phyloP scores from a whole-genome alignment of 768 basidiomycete genomes.

The Boletus subparvulus region DNA sequence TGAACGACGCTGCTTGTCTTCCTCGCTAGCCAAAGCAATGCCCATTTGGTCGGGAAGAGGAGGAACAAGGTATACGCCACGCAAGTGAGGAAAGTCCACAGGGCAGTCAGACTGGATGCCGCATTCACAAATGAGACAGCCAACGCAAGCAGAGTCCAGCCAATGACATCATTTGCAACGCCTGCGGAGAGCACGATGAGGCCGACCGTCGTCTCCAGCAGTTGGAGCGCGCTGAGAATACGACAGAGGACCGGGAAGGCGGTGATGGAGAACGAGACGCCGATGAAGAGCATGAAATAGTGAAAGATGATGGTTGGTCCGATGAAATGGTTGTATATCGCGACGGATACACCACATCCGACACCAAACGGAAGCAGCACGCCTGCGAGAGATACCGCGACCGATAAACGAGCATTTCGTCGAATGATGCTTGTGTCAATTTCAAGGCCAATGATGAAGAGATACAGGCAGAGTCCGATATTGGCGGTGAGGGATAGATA shows the following conservation, averaged over 20 bases:
- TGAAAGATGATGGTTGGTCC: constrained; percentile 61
- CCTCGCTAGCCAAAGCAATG: constrained; percentile 68
- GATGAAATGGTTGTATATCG: constrained; percentile 75
- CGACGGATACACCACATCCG: constrained; percentile 73
- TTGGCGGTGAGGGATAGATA: constrained; percentile 87
- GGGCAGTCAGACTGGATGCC: constrained; percentile 73
- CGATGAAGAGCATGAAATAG: constrained; percentile 92
- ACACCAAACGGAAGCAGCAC: constrained; percentile 86
- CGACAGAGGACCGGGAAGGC: constrained; percentile 90
- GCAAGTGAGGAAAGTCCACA: constrained; percentile 81
- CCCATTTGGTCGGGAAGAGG: constrained; percentile 62
- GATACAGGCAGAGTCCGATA: constrained; percentile 84
- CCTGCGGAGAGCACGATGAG: constrained; percentile 91
- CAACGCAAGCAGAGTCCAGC: constrained; percentile 87
- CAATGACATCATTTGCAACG: constrained; percentile 86
- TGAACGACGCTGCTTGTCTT: constrained; percentile 78
- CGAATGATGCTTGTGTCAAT: constrained; percentile 81
- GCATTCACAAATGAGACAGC: constrained; percentile 93
- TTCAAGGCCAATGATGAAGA: constrained; percentile 92
- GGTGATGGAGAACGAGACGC: constrained; percentile 87
- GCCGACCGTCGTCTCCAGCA: constrained; percentile 90
- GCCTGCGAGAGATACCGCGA: constrained; percentile 73
- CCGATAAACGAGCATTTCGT: constrained; percentile 66
- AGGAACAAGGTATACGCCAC: constrained; percentile 80
- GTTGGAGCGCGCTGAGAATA: constrained; percentile 84